phyloP scores from a whole-genome alignment of 176 grass and related monocot species.

The Oryza meyeriana region DNA sequence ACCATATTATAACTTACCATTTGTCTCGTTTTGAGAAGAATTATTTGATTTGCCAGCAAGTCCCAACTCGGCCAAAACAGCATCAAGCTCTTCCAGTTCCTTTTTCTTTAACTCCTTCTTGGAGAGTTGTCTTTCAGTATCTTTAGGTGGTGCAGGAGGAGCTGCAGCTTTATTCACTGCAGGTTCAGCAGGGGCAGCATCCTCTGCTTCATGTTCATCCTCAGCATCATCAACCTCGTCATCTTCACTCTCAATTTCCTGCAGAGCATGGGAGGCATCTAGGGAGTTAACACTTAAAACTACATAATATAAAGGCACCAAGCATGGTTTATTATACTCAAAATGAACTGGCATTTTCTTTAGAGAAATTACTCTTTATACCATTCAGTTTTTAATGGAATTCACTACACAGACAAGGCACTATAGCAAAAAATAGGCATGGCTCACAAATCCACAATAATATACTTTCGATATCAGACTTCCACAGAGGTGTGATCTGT shows the following conservation, averaged over 20 bases:
- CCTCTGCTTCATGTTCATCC: conserved; percentile 52
- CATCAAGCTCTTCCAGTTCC: conserved; percentile 81
- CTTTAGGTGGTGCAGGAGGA: conserved; percentile 56
- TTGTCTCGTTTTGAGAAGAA: conserved; percentile 38
- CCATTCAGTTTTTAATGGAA: not conserved
- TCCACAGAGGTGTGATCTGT: not conserved
- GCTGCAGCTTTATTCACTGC: conserved; percentile 34
- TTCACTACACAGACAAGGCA: not conserved
- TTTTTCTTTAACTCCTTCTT: conserved; percentile 99
- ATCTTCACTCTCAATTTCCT: conserved; percentile 94
- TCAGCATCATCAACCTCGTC: conserved; percentile 70
- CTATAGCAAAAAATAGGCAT: not conserved
- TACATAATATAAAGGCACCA: not conserved
- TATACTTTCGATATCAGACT: not conserved
- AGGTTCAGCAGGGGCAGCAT: conserved; percentile 36
- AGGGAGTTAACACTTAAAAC: conserved; percentile 7
- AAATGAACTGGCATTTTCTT: not conserved
- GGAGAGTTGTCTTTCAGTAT: conserved; percentile 87
- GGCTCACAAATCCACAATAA: conserved; percentile 5
- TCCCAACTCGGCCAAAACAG: conserved; percentile 74
- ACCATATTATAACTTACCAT: conserved; percentile 22
- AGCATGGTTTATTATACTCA: not conserved
- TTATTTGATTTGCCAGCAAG: conserved; percentile 37
- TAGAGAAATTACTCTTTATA: not conserved
- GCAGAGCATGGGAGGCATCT: conserved; percentile 11